These are phyloP conservation scores for Cytospora chrysosperma DNA, from an alignment of 2,329 filamentous ascomycete genomes.

Conservation along the genomic window DNA sequence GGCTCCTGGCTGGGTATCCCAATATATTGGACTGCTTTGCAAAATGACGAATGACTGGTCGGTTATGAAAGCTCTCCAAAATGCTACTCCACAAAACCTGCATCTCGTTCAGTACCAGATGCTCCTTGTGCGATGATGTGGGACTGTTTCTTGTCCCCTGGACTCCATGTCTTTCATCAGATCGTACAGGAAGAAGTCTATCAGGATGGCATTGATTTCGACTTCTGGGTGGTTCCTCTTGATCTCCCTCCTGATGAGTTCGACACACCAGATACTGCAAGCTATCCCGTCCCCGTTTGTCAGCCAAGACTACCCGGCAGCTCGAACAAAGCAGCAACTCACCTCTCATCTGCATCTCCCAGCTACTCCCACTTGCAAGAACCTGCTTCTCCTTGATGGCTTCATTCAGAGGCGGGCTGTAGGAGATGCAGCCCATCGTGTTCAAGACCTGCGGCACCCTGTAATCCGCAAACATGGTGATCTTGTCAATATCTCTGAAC, in stretches of 20 bases:
- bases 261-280: constrained; percentile 95
- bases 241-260: constrained; percentile 83
- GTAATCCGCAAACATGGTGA: constrained; percentile 99
- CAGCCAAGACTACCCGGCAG: neutral
- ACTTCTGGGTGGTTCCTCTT: constrained; percentile 67
- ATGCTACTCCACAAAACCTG: neutral
- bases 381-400: constrained; percentile 64
- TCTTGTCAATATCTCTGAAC: constrained; percentile 88
- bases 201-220: constrained; percentile 80
- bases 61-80: neutral
- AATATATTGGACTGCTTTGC: neutral
- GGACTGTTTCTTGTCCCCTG: constrained; percentile 59
- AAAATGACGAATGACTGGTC: neutral
- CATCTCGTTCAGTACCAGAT: constrained; percentile 77
- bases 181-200: constrained; percentile 98
- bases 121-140: constrained; percentile 86
- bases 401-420: constrained; percentile 75
- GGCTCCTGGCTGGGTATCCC: constrained; percentile 14
- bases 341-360: constrained; percentile 88
- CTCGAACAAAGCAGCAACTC: constrained; percentile 28
- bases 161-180: constrained; percentile 82
- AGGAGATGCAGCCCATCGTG: constrained; percentile 76
- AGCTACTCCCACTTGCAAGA: constrained; percentile 69
- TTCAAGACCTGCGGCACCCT: constrained; percentile 92
- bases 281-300: constrained; percentile 43